Conservation (phyloP, 2,329 filamentous ascomycete genomes). For the Beauveria sp. region DNA sequence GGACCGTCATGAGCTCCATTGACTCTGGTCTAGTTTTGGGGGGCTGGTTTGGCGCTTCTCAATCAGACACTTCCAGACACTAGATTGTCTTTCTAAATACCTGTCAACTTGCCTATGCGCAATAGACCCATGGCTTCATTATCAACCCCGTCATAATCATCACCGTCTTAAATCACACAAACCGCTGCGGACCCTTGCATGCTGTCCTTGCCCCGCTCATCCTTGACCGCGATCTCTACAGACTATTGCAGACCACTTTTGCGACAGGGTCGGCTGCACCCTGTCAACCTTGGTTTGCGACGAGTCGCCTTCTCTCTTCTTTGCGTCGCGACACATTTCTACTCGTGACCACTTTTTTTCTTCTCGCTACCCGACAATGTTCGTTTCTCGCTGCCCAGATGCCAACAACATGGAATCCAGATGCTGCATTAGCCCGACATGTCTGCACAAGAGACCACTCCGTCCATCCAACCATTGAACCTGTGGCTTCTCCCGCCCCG, state of each 20-base stretch:
- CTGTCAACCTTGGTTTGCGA: not conserved
- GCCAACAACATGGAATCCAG: not conserved
- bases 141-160: too few species aligned
- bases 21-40: not conserved
- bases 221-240: slow-evolving; percentile 5
- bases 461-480: too few species aligned
- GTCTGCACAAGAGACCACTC: not conserved
- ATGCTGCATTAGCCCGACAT: not conserved
- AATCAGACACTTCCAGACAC: too few species aligned
- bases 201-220: not conserved
- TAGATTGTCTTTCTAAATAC: too few species aligned
- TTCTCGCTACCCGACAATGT: not conserved
- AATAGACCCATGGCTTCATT: too few species aligned
- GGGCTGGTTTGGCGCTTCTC: not conserved
- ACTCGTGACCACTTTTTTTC: not conserved
- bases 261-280: slow-evolving; percentile 1
- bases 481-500: too few species aligned
- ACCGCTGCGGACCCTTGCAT: slow-evolving; percentile 7
- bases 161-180: not conserved
- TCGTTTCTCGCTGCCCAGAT: not conserved
- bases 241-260: not conserved
- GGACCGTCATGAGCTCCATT: not conserved
- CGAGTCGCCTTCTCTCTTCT: not conserved
- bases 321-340: not conserved
- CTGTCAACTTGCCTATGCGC: too few species aligned